A percentile compares a stretch with the other conserved stretches of the same genome.
Evolutionary conservation across 2,329 filamentous ascomycete genomes (phyloP).

Genomic region (Rachicladosporium sp.): DNA sequence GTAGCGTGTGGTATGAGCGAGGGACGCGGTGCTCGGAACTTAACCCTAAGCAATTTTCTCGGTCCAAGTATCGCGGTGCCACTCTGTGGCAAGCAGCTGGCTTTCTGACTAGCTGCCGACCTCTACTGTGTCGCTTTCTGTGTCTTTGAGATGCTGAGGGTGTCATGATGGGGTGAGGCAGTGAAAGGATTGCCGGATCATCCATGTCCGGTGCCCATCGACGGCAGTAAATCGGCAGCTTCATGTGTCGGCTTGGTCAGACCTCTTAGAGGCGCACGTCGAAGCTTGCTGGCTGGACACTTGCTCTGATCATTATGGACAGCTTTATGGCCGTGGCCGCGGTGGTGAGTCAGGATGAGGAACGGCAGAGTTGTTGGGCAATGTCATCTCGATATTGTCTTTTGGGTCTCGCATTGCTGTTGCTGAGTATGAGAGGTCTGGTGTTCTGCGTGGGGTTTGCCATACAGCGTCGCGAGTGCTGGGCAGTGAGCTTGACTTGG

Average conservation of each 20-base stretch:
- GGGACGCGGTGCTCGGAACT: slow-evolving; percentile 68
- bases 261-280: slow-evolving; percentile 68
- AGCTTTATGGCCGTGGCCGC: slow-evolving; percentile 31
- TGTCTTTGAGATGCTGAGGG: slow-evolving; percentile 7
- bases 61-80: slow-evolving; percentile 43
- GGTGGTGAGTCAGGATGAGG: neutral
- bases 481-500: slow-evolving; percentile 12
- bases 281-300: slow-evolving; percentile 56
- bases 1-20: slow-evolving; percentile 14
- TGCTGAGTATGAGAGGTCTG: slow-evolving; percentile 7
- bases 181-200: slow-evolving; percentile 21
- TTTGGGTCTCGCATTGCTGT: slow-evolving; percentile 9
- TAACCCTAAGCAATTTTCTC: slow-evolving; percentile 80
- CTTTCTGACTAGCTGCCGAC: slow-evolving; percentile 23
- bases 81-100: slow-evolving; percentile 49
- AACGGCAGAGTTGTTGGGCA: neutral
- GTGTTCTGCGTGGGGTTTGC: slow-evolving; percentile 15
- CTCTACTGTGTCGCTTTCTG: slow-evolving; percentile 10
- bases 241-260: slow-evolving; percentile 71
- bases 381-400: too few relatives aligned
- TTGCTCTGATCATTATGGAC: slow-evolving; percentile 53
- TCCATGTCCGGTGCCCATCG: slow-evolving; percentile 8
- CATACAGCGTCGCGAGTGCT: slow-evolving; percentile 24
- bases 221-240: slow-evolving; percentile 43
- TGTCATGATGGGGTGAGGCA: slow-evolving; percentile 8